These are phyloP conservation scores for Solanum phureja DNA, from an alignment of 257 asterid species.

Conservation along the genomic window DNA sequence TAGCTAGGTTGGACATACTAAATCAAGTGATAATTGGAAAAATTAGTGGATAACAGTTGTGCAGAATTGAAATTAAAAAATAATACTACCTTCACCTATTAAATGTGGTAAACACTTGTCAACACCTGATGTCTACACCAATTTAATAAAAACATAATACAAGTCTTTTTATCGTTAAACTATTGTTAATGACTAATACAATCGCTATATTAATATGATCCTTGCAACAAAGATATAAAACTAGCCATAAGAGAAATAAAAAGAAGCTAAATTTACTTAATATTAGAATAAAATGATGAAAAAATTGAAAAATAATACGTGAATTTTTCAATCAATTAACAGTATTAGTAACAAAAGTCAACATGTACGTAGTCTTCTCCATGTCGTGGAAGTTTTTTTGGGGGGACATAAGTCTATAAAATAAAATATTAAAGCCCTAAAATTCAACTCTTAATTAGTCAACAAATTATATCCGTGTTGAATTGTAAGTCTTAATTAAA, in stretches of 20 bases:
- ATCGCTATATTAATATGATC: neutral
- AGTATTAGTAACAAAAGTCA: neutral
- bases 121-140: no score
- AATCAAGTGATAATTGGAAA: neutral
- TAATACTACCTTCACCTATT: neutral
- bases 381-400: neutral
- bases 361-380: neutral
- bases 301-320: neutral
- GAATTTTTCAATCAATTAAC: neutral
- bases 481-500: neutral
- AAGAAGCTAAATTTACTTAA: neutral
- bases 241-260: neutral
- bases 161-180: no score
- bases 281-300: neutral
- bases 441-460: neutral
- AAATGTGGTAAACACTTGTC: neutral
- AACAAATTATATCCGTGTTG: neutral
- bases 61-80: neutral
- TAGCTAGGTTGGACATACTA: neutral
- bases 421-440: neutral
- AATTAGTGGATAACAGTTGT: neutral
- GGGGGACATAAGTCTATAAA: neutral
- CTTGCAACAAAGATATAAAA: neutral
- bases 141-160: neutral
- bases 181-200: neutral